Conservation (phyloP, 2,329 filamentous ascomycete species). For the Aphanocladium album region DNA sequence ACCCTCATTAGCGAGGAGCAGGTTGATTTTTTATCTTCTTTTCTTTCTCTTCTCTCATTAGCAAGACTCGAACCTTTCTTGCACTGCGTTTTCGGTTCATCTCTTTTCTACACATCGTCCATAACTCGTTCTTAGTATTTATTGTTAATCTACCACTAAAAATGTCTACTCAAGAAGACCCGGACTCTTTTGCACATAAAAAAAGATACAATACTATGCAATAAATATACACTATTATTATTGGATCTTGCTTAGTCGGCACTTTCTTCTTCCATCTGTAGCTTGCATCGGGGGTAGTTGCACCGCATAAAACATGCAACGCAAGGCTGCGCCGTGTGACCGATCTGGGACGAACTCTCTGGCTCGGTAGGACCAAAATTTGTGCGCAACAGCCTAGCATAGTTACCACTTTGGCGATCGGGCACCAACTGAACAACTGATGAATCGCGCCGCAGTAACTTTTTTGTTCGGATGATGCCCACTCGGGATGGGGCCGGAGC, state of each 20-base stretch:
- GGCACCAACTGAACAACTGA: neutral
- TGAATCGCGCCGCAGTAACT: neutral
- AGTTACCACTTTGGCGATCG: too few species aligned
- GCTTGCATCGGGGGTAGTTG: neutral
- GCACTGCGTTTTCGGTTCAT: neutral
- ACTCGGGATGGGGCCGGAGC: too few species aligned
- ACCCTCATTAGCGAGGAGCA: conserved; percentile 8
- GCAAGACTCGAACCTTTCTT: neutral
- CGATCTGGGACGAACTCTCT: neutral
- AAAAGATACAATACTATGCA: neutral
- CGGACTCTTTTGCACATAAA: too few species aligned
- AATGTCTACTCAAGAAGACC: too few species aligned
- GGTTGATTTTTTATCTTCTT: neutral
- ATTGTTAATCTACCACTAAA: too few species aligned
- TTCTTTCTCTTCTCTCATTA: neutral
- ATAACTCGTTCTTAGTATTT: too few species aligned
- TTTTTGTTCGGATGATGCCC: neutral
- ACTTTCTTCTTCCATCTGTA: neutral
- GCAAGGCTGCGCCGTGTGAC: neutral
- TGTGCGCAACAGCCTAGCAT: neutral
- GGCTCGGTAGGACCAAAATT: too few species aligned
- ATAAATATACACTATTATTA: neutral
- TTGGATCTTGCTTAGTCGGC: neutral
- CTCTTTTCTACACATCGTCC: too few species aligned
- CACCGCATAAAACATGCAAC: neutral